Evolutionary conservation across 2,329 filamentous ascomycete species (phyloP), one percentile per base, ranked within the genome.

Genomic region (Microcera coccophila): DNA sequence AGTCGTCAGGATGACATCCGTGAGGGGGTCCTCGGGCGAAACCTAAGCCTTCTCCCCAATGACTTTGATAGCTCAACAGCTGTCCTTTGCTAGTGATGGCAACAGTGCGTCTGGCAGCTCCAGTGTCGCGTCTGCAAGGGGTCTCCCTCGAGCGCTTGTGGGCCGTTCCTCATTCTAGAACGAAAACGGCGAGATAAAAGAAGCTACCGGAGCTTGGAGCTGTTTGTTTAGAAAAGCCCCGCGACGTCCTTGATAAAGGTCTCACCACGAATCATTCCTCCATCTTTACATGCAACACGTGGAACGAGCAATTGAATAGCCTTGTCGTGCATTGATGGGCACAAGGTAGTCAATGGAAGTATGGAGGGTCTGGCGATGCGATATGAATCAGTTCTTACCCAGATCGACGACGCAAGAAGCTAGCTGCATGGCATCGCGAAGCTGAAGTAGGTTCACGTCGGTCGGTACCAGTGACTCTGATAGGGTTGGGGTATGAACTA

Each of bases 191-290:
- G 8, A 32, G 29, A n/a, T n/a, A 16, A 15, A 7, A 32, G 7
- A 32, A 32, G 29, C 29, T n/a, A 32, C 29, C 22, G n/a, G n/a
- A 26, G 12, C 22, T 7, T 12, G 12, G 12, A 26, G 7, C 7
- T 7, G 12, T 26, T 12, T 7, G 22, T 7, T 26, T 12, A 26
- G 12, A 26, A 12, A 26, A 32, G 29, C 29, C 29, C 29, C 29
- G 8, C 29, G 29, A n/a, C 15, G 29, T 10, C 29, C 22, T 28
- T 53, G 45, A 54, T 34, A 38, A 54, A 45, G 38, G 32, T 45
- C 31, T 48, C 46, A 38, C 38, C 38, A 42, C 36, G 3, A 4
- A 24, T 29, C 51, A 54, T 54, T 54, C 45, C 51, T 49, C 12
- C 16, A 15, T 38, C 33, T 12, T 26, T 26, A 12, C 22, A 26